Evolutionary conservation across 352 stramenopile genomes (phyloP).

Genomic region (Phytopythium sindhum): DNA sequence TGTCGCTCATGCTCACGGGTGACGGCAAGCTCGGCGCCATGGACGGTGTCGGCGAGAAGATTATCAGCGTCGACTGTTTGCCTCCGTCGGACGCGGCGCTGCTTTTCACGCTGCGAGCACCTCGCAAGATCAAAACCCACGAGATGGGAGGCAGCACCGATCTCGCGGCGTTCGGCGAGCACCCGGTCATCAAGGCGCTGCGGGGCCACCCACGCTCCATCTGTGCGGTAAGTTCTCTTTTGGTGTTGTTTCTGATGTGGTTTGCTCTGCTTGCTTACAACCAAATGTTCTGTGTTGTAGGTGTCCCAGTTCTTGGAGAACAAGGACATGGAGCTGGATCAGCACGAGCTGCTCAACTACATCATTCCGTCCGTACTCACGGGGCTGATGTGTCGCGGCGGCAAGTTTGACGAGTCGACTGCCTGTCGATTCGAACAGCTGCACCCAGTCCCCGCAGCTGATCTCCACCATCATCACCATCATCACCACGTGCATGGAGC

Average conservation of each 20-base stretch:
- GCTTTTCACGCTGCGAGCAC: conserved; percentile 71
- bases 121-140: conserved; percentile 68
- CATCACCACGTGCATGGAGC: conserved; percentile 22
- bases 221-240: conserved; percentile 39
- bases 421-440: not conserved
- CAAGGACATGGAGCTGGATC: conserved; percentile 82
- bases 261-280: not conserved
- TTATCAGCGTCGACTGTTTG: conserved; percentile 61
- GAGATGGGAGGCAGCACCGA: conserved; percentile 76
- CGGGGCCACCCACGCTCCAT: conserved; percentile 67
- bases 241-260: not conserved
- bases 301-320: conserved; percentile 79
- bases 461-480: conserved; percentile 17
- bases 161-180: conserved; percentile 52
- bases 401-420: conserved; percentile 20
- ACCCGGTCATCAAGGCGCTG: conserved; percentile 61
- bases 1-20: conserved; percentile 63
- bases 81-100: conserved; percentile 62
- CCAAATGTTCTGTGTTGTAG: conserved; percentile 9
- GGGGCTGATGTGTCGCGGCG: conserved; percentile 37
- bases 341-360: conserved; percentile 78
- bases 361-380: conserved; percentile 80
- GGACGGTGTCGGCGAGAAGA: conserved; percentile 80
- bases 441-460: not conserved
- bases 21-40: conserved; percentile 73